Base-by-base conservation (phyloP, 768 basidiomycete species). In the Butyriboletus loyo region DNA sequence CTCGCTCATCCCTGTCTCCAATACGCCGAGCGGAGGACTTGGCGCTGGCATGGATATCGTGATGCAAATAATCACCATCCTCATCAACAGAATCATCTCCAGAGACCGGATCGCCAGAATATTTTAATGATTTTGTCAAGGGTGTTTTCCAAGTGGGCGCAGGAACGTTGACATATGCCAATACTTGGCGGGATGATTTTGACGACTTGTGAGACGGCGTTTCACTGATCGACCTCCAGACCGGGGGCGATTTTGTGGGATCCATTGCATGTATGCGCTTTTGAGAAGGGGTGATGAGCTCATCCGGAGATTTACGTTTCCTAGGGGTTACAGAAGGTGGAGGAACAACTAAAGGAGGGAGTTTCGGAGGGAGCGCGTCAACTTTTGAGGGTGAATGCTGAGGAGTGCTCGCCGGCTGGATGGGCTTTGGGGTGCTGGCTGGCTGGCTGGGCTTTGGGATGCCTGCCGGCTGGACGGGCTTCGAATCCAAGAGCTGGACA, bases 1-100 rank as follows among this genome's bases (percentile, higher is more conserved):
- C 83, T 72, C 89, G 75, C 22, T 88, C 87, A 61, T 92, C 89
- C 35, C 90, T 75, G 49, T 87, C 89, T 5, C 87, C 87, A 1
- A 84, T 85, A 21, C 83, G 77, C 45, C 80, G 78, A 36, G 74
- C 75, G 31, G 83, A 81, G 17, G 76, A 79, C 62, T 77, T 78
- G 6, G 73, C 64, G 22, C 67, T 72, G 37, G 77, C 73, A 31
- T 31, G 66, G 13, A 39, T 50, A 48, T 35, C 61, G 53, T 28
- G 25, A 64, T 54, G n/a, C 61, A 68, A 38, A 66, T 67, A 37
- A 35, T 48, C 13, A 57, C 75, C 77, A 1, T 57, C 60, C 5
- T 71, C 67, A 5, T 81, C 80, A 2, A 77, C 79, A 2, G 81
- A 81, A 2, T 82, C 83, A 63, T 15, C 85, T 78, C 46, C 83